Base-by-base conservation (phyloP, 164 flowering plant genomes). In the Stephania cephalantha region DNA sequence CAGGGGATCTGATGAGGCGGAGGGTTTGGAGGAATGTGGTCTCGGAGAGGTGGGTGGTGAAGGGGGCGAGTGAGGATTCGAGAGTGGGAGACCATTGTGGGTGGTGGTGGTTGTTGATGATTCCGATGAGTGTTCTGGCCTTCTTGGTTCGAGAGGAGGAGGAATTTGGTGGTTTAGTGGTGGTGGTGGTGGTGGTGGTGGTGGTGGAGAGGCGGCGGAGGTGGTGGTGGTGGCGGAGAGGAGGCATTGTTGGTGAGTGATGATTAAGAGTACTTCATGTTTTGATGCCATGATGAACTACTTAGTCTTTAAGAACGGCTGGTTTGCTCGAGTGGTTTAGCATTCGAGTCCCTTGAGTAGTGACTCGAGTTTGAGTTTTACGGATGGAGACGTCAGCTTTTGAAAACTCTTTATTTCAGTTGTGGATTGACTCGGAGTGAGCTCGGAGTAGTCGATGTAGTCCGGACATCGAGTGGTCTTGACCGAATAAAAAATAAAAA, bases 11-110 rank as follows among this genome's bases (percentile, higher is more conserved):
- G 44, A 92, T 83, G 72, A 82, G 85, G 68, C 75, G 83, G 46
- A 92, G 89, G 65, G 87, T 85, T 75, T 85, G 88, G 61, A 84
- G 75, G 61, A 92, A 81, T 44, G 86, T 77, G 71, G 90, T 86
- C 46, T 84, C 79, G 10, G 95, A 87, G 68, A 85, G 83, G 64
- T 5, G 81, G 42, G 85, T 75, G 79, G 81, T 45, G 79, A 80
- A 72, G 46, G 81, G 42, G 12, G 86, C 66, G 68, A 91, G 88
- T 50, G 85, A 77, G 20, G 88, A 73, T 66, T 87, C 87, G 46
- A 89, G 83, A 7, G 81, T 45, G 0, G 79, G 22, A 25, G 86
- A 79, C 87, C 87, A 84, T 17, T 82, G 72, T 13, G 25, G 25
- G 25, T 25, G 25, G 25, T 25, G 25, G 25, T 72, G 65, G 55